Evolutionary conservation across 1,284 basidiomycete species (phyloP), one percentile per base, ranked within the genome.

Genomic region (Violaceomyces palustris): DNA sequence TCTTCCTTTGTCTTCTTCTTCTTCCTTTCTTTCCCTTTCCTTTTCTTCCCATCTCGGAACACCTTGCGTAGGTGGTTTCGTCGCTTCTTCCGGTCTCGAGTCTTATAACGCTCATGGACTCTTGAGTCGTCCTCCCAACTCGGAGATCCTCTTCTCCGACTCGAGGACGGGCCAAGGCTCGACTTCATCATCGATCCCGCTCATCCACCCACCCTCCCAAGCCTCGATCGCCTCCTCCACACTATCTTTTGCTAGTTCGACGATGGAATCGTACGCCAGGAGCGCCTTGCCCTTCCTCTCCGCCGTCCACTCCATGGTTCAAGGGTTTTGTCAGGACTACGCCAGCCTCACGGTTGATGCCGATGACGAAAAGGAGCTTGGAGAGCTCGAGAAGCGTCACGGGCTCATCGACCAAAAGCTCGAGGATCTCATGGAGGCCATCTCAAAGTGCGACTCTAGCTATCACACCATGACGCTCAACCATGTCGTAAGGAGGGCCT

Each of bases 61-160:
- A 10, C 33, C 9, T 32, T 6, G 12, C 19, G 87, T 86, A 6
- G 89, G 89, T 24, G 84, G 89, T 0, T 93, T 93, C 67, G 87
- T 93, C 39, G 87, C 90, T 0, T 92, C 91, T 0, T 83, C 88
- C 1, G 93, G 93, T 1, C 80, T 97, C 42, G 93, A 98, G 70
- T 89, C 89, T 0, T 92, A 84, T 69, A 75, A 82, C 25, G 84
- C 87, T 28, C 93, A 98, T 73, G 92, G 90, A 0, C 86, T 92
- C 63, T 54, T 72, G 14, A 35, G n/a, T n/a, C n/a, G n/a, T 21
- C 12, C 36, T n/a, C n/a, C n/a, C n/a, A n/a, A n/a, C n/a, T n/a
- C n/a, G n/a, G n/a, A n/a, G n/a, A n/a, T n/a, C n/a, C n/a, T n/a
- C n/a, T n/a, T n/a, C n/a, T n/a, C n/a, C n/a, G n/a, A n/a, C n/a